Base-by-base conservation (phyloP, 169 alveolate species). In the Cryptosporidium sp. region DNA sequence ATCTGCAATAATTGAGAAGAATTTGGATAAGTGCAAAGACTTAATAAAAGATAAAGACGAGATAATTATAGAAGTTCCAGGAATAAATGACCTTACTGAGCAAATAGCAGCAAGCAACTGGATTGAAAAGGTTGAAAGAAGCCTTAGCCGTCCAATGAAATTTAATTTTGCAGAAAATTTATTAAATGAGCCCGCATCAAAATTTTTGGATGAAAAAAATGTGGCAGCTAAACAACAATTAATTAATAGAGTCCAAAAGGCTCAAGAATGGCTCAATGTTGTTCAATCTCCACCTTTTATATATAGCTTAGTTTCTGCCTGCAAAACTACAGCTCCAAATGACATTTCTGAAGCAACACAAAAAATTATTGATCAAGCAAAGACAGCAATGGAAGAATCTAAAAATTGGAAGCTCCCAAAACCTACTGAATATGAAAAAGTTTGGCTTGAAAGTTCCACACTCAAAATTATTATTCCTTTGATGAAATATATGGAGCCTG, bases 71-170 rank as follows among this genome's bases (percentile, higher is more conserved):
- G 89, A 80, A 65, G 62, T 80, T 42, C 67, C 89, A 21, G 89
- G 89, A 60, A n/a, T 53, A 8, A 70, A 65, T 60, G 89, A 67
- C 31, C 48, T 80, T 3, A 65, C 67, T 7, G 89, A 80, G 53
- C 80, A 80, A 45, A 80, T 80, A n/a, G 89, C 89, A 44, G 89
- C 89, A 65, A 80, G 89, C n/a, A 80, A 80, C 26, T 80, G 89
- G 89, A 80, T 80, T n/a, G 89, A 80, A 48, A 80, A 80, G 1
- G 89, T 80, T 1, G 89, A 80, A 62, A 80, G 75, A 42, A 44
- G 68, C 51, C 75, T 80, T 18, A 21, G 53, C 14, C 89, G 89
- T 33, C 89, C 89, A 37, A 80, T 80, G 89, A 60, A 70, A 60
- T 67, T 80, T 5, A 80, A 65, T 21, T 44, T 80, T 60, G 89